These are phyloP conservation scores for Botryotinia globosa DNA, from an alignment of 2,329 filamentous ascomycete species.

Conservation along the genomic window DNA sequence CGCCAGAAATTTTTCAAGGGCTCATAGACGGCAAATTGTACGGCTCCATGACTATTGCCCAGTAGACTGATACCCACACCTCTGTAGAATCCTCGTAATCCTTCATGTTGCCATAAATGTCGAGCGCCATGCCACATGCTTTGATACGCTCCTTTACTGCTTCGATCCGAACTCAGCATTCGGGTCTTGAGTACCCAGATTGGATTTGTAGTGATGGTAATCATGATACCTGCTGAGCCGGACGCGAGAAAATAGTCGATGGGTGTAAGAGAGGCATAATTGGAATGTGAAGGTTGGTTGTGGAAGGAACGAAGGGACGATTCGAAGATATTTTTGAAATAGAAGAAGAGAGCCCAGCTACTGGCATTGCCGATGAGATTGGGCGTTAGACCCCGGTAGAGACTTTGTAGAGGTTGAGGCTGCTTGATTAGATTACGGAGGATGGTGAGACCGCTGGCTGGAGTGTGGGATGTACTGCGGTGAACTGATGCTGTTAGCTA, in stretches of 20 bases:
- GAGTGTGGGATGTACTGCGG: constrained; percentile 44
- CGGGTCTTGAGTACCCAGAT: constrained; percentile 98
- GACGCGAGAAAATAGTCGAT: constrained; percentile 80
- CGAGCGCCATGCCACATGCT: constrained; percentile 69
- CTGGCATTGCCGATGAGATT: constrained; percentile 89
- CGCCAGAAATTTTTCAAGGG: constrained; percentile 50
- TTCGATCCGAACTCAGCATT: constrained; percentile 83
- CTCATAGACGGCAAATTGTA: constrained; percentile 97
- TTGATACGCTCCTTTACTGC: constrained; percentile 73
- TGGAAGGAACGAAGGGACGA: constrained; percentile 35
- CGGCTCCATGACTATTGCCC: constrained; percentile 85
- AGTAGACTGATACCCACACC: constrained; percentile 80
- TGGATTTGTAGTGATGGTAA: constrained; percentile 83
- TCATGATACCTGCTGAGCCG: constrained; percentile 66
- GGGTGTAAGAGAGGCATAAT: constrained; percentile 26
- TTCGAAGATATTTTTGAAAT: constrained; percentile 63
- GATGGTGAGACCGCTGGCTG: constrained; percentile 51
- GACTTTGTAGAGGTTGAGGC: constrained; percentile 60
- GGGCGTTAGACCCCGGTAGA: constrained; percentile 86
- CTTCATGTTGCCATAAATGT: constrained; percentile 68
- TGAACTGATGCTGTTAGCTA: constrained; percentile 45
- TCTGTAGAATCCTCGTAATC: constrained; percentile 78
- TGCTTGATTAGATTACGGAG: constrained; percentile 45
- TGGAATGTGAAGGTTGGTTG: constrained; percentile 23
- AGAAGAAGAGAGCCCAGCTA: constrained; percentile 91